These are phyloP conservation scores for Apiospora saccharicola DNA, from an alignment of 2,329 filamentous ascomycete genomes.

Conservation along the genomic window DNA sequence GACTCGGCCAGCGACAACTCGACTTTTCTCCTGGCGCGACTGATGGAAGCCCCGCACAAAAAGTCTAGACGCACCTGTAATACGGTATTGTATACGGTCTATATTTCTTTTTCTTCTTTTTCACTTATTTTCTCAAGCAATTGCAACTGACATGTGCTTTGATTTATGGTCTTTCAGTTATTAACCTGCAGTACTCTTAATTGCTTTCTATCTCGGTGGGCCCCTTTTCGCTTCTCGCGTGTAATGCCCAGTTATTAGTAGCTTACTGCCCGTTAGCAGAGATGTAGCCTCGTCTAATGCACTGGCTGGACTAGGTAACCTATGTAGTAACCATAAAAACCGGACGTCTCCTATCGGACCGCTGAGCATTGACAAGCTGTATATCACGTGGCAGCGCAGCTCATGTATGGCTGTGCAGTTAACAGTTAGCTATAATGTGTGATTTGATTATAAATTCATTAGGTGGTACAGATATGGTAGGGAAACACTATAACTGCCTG, in stretches of 20 bases:
- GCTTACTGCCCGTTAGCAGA: neutral
- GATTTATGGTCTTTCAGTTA: neutral
- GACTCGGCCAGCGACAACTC: neutral
- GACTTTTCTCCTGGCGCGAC: neutral
- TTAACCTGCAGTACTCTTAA: neutral
- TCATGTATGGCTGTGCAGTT: neutral
- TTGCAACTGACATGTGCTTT: neutral
- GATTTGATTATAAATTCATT: neutral
- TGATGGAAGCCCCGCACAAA: constrained; percentile 1
- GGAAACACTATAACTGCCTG: neutral
- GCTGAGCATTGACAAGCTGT: neutral
- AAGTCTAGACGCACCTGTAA: neutral
- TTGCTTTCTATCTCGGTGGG: neutral
- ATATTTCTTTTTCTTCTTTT: neutral
- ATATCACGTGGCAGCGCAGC: constrained; percentile 7
- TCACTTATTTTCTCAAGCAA: neutral
- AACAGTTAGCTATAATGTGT: neutral
- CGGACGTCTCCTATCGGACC: constrained; percentile 5
- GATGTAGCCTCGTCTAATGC: neutral
- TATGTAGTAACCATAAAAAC: neutral
- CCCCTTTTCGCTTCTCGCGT: neutral
- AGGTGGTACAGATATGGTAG: neutral
- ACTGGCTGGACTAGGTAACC: neutral
- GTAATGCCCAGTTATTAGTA: neutral
- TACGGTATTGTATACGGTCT: neutral